phyloP scores from a whole-genome alignment of 176 grass and related monocot genomes.

The Alopecurus myosuroides region DNA sequence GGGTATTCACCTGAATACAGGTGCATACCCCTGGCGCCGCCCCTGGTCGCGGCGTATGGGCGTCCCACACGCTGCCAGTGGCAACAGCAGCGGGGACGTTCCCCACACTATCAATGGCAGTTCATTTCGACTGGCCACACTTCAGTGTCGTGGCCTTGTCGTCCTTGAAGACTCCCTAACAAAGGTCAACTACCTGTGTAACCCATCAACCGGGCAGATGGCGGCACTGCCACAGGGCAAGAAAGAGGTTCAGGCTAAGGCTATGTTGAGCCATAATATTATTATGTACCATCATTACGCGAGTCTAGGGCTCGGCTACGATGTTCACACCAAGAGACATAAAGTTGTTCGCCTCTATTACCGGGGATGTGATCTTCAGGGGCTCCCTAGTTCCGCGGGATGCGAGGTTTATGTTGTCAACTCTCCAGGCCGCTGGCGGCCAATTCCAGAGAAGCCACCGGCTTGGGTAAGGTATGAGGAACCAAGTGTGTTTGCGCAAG shows the following conservation, averaged over 20 bases:
- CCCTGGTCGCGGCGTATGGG: too few relatives aligned
- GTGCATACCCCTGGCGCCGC: too few relatives aligned
- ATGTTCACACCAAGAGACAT: neutral
- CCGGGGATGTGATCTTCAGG: neutral
- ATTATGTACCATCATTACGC: neutral
- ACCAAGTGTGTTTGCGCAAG: neutral
- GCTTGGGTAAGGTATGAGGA: neutral
- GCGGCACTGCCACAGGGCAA: neutral
- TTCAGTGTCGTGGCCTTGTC: neutral
- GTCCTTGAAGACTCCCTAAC: neutral
- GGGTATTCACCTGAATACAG: too few relatives aligned
- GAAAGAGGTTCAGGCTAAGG: neutral
- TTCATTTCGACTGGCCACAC: neutral
- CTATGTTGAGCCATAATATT: neutral
- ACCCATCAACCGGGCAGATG: neutral
- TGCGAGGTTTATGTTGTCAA: neutral
- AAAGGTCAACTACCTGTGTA: neutral
- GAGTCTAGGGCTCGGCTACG: conserved; percentile 16
- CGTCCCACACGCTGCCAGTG: neutral
- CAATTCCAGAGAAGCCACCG: neutral
- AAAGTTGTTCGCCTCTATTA: conserved; percentile 17
- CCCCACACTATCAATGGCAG: neutral
- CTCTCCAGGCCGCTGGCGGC: neutral
- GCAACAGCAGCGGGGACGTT: neutral
- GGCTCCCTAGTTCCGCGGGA: neutral